Evolutionary conservation across 2,329 filamentous ascomycete genomes (phyloP).

Genomic region (Nectriaceae sp.): DNA sequence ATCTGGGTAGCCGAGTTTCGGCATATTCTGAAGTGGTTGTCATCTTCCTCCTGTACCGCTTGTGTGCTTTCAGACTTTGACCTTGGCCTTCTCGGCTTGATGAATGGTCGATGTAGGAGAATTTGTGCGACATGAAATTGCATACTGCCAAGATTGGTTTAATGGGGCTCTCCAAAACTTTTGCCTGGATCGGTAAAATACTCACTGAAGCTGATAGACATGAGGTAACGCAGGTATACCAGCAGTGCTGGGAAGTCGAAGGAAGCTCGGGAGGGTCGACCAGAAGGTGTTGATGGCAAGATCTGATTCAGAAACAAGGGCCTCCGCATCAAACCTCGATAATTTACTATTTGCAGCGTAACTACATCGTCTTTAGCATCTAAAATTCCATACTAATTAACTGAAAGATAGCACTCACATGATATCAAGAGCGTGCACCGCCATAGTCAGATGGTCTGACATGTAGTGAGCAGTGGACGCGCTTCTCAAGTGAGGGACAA

Average conservation of each 20-base stretch:
- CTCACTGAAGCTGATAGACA: constrained; percentile 25
- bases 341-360: constrained; percentile 7
- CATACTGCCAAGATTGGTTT: too few species aligned
- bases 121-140: constrained; percentile 24
- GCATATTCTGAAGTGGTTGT: constrained; percentile 15
- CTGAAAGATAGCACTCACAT: too few species aligned
- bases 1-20: constrained; percentile 22
- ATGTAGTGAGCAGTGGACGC: constrained; percentile 10
- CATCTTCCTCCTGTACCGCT: not conserved
- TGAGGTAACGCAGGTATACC: constrained; percentile 11
- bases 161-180: too few species aligned
- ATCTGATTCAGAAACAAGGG: constrained; percentile 5
- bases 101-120: constrained; percentile 22
- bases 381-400: too few species aligned
- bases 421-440: constrained; percentile 4
- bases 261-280: constrained; percentile 2
- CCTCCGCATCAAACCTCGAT: constrained; percentile 1
- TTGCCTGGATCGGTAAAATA: not conserved
- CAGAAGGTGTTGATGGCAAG: constrained; percentile 4
- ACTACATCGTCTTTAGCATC: not conserved
- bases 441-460: constrained; percentile 1
- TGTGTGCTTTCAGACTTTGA: not conserved
- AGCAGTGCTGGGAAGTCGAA: constrained; percentile 1
- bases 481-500: not conserved
- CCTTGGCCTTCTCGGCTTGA: constrained; percentile 3